These are phyloP conservation scores for Albifimbria verrucaria DNA, from an alignment of 2,329 filamentous ascomycete genomes.

Conservation along the genomic window DNA sequence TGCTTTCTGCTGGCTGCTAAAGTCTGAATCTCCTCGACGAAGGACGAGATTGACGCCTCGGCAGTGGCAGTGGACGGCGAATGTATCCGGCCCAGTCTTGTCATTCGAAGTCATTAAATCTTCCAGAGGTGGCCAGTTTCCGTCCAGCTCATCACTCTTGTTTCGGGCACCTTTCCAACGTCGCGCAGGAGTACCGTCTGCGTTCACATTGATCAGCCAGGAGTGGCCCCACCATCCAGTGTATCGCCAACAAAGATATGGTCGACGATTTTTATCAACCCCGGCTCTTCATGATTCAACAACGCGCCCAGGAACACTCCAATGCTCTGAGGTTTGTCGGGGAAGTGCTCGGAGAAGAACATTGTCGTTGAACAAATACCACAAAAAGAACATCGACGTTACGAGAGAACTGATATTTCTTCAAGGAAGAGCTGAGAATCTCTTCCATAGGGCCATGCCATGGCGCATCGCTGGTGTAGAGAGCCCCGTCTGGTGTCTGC, in stretches of 20 bases:
- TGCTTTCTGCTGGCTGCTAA: slow-evolving; percentile 24
- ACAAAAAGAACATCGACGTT: slow-evolving; percentile 37
- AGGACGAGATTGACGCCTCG: slow-evolving; percentile 41
- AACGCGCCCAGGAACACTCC: slow-evolving; percentile 37
- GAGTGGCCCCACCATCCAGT: slow-evolving; percentile 46
- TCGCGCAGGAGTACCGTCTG: slow-evolving; percentile 18
- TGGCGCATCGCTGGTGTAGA: slow-evolving; percentile 29
- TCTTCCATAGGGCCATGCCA: slow-evolving; percentile 32
- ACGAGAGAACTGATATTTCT: slow-evolving; percentile 32
- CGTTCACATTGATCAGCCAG: slow-evolving; percentile 39
- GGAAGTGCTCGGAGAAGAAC: slow-evolving; percentile 32
- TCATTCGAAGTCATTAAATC: slow-evolving; percentile 8
- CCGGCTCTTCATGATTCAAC: slow-evolving; percentile 18
- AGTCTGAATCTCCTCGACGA: slow-evolving; percentile 24
- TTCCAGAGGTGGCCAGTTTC: slow-evolving; percentile 23
- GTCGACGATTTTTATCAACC: slow-evolving; percentile 27
- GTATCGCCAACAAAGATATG: slow-evolving; percentile 49
- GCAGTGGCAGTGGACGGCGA: slow-evolving; percentile 43
- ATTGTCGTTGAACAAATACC: slow-evolving; percentile 38
- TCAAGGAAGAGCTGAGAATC: slow-evolving; percentile 21
- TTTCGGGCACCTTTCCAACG: slow-evolving; percentile 21
- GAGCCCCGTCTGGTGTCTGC: slow-evolving; percentile 41
- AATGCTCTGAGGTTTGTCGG: slow-evolving; percentile 7
- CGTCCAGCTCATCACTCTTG: slow-evolving; percentile 23
- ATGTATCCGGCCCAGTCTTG: slow-evolving; percentile 14